Base-by-base conservation (phyloP, 2,329 filamentous ascomycete species). In the Nigrograna mackinnonii region DNA sequence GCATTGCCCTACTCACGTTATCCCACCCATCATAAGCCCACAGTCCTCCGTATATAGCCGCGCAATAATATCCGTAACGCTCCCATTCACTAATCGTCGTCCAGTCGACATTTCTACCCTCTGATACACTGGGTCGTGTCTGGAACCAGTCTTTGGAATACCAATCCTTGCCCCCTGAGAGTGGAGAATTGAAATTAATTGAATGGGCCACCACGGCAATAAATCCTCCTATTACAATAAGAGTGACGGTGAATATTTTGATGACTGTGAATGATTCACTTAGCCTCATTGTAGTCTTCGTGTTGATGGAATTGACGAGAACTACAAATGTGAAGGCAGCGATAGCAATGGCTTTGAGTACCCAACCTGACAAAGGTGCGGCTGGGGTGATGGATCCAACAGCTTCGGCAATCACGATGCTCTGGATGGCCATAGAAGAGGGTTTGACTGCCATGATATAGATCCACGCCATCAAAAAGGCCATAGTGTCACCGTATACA, bases 21-120 rank as follows among this genome's bases (percentile, higher is more conserved):
- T 85, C 83, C 83, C 83, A 86, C 0, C 83, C 83, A 0, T 79
- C 82, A 45, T 84, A 86, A 0, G 79, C 82, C 82, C 82, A 86
- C 0, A 85, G 57, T 0, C 79, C 80, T 0, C 77, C 82, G 50
- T 85, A 85, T 1, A 85, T 68, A 0, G 82, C 83, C 1, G 80
- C 75, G 3, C 79, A 81, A 42, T 79, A 78, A 50, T 84, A 78
- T 0, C 82, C 82, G 19, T 84, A 73, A 9, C 79, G 70, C 42
- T 82, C 79, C 83, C 82, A 85, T 20, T 70, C 60, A 4, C 72
- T 67, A 31, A 85, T 52, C 2, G 57, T 53, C 6, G 47, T 39
- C 67, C 67, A 69, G 42, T 69, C 54, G 20, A 68, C 54, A 6
- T 41, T 57, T 0, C 51, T 41, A 4, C 60, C 64, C 35, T 80